Evolutionary conservation across 1,284 basidiomycete species (phyloP), one percentile per base, ranked within the genome.

Genomic region (Cryptococcus sp.): DNA sequence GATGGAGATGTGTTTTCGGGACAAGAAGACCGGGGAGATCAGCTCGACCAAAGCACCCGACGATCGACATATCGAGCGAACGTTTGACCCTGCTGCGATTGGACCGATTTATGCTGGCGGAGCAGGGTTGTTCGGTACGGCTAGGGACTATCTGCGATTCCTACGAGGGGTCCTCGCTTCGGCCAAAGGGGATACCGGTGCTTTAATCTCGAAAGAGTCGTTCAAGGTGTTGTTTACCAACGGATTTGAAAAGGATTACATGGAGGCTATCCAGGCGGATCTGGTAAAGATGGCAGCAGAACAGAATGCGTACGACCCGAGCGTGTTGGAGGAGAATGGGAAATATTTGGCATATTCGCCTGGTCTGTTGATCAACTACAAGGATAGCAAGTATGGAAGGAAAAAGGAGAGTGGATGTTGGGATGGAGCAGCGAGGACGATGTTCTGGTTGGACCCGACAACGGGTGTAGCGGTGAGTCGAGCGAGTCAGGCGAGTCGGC

Each of bases 361-460:
- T 19, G 61, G 45, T 11, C 47, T 54, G n/a, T 31, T 54, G 10
- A 21, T 62, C 24, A 56, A 48, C 22, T 33, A 51, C 5, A 34
- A 44, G 10, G 56, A 58, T 40, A 49, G 41, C 24, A 43, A 48
- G 0, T 36, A 39, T n/a, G 52, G 62, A 3, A 53, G 62, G 45
- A 51, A 50, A 37, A 52, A 48, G 4, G 57, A 56, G 11, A 59
- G 56, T 18, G 66, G 60, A 11, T 46, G 36, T 24, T 68, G 65
- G 65, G 44, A 43, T 35, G 61, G 61, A 22, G 57, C 57, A 31
- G 61, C 56, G 2, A 57, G 62, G 47, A 66, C 62, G 1, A 37
- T 57, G 46, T 66, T 52, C 51, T 66, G 63, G 63, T 44, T 68
- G 18, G 65, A 66, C 43, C 65, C 65, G 6, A 46, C 42, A 3